phyloP scores from a whole-genome alignment of 345 rosid genomes.

The Stellera chamaejasme region DNA sequence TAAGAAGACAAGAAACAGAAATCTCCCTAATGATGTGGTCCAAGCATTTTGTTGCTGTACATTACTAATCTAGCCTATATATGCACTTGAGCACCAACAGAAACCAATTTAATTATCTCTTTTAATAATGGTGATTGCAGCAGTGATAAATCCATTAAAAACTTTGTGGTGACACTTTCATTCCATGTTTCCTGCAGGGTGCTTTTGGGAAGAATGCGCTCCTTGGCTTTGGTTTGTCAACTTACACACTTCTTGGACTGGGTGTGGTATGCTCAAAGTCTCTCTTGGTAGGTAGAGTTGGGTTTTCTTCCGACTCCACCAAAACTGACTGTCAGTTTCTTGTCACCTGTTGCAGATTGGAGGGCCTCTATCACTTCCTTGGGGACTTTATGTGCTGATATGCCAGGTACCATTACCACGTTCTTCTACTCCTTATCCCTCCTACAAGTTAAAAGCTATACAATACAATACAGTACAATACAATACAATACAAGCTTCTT shows the following conservation, averaged over 20 bases:
- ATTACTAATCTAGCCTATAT: too few species aligned
- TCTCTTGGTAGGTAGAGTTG: too few species aligned
- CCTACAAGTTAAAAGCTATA: too few species aligned
- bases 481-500: too few species aligned
- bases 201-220: constrained; percentile 78
- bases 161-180: neutral
- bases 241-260: constrained; percentile 76
- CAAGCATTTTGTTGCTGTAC: too few species aligned
- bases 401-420: constrained; percentile 54
- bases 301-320: too few species aligned
- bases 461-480: too few species aligned
- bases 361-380: constrained; percentile 88
- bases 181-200: constrained; percentile 35
- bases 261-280: constrained; percentile 57
- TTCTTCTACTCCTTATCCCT: too few species aligned
- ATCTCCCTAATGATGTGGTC: neutral
- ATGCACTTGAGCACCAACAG: too few species aligned
- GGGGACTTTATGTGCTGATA: constrained; percentile 88
- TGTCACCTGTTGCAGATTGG: constrained; percentile 51
- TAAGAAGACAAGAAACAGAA: neutral
- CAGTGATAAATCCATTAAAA: too few species aligned
- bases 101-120: too few species aligned
- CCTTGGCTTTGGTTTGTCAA: constrained; percentile 61
- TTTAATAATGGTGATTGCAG: too few species aligned
- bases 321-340: neutral